Conservation (phyloP, 768 basidiomycete genomes). For the Boletus rex-veris region DNA sequence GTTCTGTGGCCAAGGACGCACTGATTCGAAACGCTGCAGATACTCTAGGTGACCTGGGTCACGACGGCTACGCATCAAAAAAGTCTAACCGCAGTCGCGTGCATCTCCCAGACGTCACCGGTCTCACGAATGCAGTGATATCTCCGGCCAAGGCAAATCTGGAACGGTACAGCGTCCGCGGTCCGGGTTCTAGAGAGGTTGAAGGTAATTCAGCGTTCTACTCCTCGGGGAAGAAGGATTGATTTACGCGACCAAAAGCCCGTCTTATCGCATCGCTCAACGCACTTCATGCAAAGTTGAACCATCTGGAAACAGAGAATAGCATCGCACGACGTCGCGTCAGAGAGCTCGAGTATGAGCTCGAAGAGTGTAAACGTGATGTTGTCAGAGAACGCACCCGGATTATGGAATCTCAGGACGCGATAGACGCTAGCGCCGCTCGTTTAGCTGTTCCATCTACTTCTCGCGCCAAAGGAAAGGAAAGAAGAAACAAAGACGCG, state of each 20-base stretch:
- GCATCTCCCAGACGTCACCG: constrained; percentile 80
- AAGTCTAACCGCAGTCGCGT: constrained; percentile 39
- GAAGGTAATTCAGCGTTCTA: constrained; percentile 48
- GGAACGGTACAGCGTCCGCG: constrained; percentile 49
- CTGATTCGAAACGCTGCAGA: constrained; percentile 18
- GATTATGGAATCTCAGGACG: constrained; percentile 54
- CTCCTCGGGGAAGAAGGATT: background rate
- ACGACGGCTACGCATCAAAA: constrained; percentile 12
- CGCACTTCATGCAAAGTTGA: constrained; percentile 62
- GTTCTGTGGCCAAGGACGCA: constrained; percentile 22
- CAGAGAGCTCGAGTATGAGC: constrained; percentile 81
- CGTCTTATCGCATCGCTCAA: constrained; percentile 61
- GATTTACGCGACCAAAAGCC: constrained; percentile 34
- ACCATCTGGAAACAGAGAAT: constrained; percentile 78
- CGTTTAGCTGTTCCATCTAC: constrained; percentile 18
- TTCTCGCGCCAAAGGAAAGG: constrained; percentile 27
- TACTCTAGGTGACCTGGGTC: background rate
- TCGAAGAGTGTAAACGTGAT: constrained; percentile 81
- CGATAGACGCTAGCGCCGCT: constrained; percentile 14
- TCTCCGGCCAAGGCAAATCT: constrained; percentile 61
- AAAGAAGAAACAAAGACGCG: constrained; percentile 34
- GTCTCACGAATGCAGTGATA: constrained; percentile 72
- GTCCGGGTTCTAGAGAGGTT: constrained; percentile 50
- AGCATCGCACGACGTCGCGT: constrained; percentile 76
- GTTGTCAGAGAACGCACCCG: constrained; percentile 66